Base-by-base conservation (phyloP, 768 basidiomycete genomes). In the Leucocoprinus leucothites region DNA sequence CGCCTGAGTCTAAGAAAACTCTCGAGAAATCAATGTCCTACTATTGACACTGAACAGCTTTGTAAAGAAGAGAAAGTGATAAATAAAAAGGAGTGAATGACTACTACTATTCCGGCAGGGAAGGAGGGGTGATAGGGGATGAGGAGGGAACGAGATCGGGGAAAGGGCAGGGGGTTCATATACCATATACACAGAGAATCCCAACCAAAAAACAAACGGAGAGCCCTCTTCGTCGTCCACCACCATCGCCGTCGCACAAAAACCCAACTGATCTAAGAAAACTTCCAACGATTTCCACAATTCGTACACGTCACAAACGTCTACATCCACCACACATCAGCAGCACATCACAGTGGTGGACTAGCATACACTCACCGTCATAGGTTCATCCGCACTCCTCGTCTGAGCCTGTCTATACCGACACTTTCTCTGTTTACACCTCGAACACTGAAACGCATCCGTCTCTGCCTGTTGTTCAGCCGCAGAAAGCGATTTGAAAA, bases 361-460 rank as follows among this genome's bases (percentile, higher is more conserved):
- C n/a, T n/a, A n/a, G 38, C 43, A 38, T 35, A 52, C 18, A 79
- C 87, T 65, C 67, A 91, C 89, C 2, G 96, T 98, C 95, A 98
- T 98, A 21, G 96, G 95, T 72, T 98, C 97, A 74, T 98, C 97
- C 7, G 97, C 96, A 65, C 91, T 94, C 53, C 97, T 82, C 7
- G 97, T 99, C 68, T 99, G 97, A 63, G 93, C 92, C 75, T 98
- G 94, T 61, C 92, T 88, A 64, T 97, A 98, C 43, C 88, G 82
- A 63, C 92, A 91, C 73, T 94, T 92, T 63, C 89, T 75, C 81
- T 95, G 89, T 64, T 94, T 95, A 84, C 97, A 99, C 62, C 91
- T 82, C 9, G 85, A 80, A 65, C 97, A 99, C 68, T 98, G 93
- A 89, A 99, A 99, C 2, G 92, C 95, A 60, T 94, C 92, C 1